phyloP scores from a whole-genome alignment of 140 eudicot species.

The Erigeron philadelphicus region DNA sequence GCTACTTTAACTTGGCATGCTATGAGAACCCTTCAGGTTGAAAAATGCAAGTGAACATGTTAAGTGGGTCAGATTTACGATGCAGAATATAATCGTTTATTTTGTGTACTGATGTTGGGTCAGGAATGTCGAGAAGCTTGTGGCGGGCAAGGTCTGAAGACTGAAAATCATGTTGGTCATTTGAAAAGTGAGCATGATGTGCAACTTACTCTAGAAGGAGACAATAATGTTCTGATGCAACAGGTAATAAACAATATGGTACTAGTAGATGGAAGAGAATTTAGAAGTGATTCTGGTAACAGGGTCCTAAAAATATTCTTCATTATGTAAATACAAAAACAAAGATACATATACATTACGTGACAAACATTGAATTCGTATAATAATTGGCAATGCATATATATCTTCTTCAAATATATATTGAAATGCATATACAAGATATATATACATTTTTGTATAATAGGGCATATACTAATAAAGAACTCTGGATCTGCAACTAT shows the following conservation, averaged over 20 bases:
- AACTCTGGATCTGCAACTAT: too few relatives aligned
- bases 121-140: constrained; percentile 95
- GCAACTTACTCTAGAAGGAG: constrained; percentile 90
- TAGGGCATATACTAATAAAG: too few relatives aligned
- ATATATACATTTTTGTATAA: too few relatives aligned
- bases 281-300: too few relatives aligned
- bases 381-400: too few relatives aligned
- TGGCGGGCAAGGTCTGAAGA: constrained; percentile 88
- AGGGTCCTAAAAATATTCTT: too few relatives aligned
- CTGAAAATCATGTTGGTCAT: constrained; percentile 87
- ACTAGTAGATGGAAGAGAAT: too few relatives aligned
- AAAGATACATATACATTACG: too few relatives aligned
- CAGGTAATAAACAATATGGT: constrained; percentile 47
- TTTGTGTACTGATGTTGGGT: background rate
- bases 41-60: background rate
- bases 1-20: constrained; percentile 75
- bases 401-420: too few relatives aligned
- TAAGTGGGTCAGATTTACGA: background rate
- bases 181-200: constrained; percentile 85
- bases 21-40: constrained; percentile 81
- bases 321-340: too few relatives aligned
- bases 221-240: constrained; percentile 95
- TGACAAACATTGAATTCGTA: too few relatives aligned
- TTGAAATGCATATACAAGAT: too few relatives aligned
- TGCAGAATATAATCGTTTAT: background rate